Conservation (phyloP, 768 basidiomycete species). For the Kwoniella botswanensis region DNA sequence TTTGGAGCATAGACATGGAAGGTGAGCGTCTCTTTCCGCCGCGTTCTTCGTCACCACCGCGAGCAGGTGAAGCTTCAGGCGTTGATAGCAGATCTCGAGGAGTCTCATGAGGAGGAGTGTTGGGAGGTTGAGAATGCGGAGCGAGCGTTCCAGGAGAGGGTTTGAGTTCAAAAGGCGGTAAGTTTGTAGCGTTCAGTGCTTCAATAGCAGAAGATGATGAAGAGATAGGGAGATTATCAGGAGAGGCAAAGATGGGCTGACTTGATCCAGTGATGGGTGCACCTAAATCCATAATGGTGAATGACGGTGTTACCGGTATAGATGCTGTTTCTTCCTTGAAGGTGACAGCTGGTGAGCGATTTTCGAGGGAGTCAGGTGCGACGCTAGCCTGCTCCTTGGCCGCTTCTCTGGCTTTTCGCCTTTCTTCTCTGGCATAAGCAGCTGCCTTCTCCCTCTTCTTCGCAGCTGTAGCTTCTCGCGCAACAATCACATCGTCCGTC, state of each 20-base stretch:
- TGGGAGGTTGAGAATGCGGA: constrained; percentile 6
- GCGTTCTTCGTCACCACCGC: constrained; percentile 8
- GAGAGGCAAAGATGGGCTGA: constrained; percentile 4
- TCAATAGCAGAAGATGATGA: constrained; percentile 2
- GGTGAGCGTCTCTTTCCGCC: constrained; percentile 71
- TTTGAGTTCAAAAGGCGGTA: constrained; percentile 4
- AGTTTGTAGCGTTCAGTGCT: background rate
- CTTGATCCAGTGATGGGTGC: constrained; percentile 18
- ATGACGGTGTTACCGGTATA: constrained; percentile 21
- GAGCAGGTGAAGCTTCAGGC: constrained; percentile 25
- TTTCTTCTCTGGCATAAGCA: constrained; percentile 38
- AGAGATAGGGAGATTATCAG: constrained; percentile 1
- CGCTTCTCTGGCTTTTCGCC: constrained; percentile 32
- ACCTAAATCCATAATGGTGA: constrained; percentile 32
- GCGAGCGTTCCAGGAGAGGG: constrained; percentile 9
- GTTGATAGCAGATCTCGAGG: constrained; percentile 2
- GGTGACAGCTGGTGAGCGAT: constrained; percentile 14
- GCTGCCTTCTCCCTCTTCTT: constrained; percentile 35
- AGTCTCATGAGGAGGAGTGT: constrained; percentile 28
- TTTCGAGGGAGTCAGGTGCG: constrained; percentile 5
- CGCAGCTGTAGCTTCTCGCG: constrained; percentile 38
- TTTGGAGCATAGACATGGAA: constrained; percentile 94
- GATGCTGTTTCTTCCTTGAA: constrained; percentile 30
- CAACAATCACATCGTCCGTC: constrained; percentile 58
- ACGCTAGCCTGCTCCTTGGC: constrained; percentile 4